phyloP scores from a whole-genome alignment of 2,329 filamentous ascomycete genomes.

The Colletotrichum eleusines region DNA sequence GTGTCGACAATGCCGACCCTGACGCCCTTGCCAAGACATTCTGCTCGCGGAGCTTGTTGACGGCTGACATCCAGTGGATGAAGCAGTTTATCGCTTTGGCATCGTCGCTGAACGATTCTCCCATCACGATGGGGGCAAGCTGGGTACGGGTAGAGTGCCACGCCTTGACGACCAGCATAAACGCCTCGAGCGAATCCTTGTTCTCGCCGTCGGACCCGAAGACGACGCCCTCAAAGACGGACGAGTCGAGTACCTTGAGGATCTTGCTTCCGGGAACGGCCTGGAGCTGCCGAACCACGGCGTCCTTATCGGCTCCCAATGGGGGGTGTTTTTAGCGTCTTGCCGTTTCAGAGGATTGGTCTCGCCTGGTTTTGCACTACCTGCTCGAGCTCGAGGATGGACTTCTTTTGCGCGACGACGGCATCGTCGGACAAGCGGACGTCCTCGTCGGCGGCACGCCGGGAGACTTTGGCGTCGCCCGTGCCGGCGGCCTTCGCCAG shows the following conservation, averaged over 20 bases:
- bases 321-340: background rate
- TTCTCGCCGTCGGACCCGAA: slow-evolving; percentile 41
- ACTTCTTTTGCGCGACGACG: slow-evolving; percentile 36
- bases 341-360: background rate
- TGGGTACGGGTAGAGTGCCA: slow-evolving; percentile 39
- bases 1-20: slow-evolving; percentile 56
- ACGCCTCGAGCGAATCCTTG: slow-evolving; percentile 41
- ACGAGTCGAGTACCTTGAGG: slow-evolving; percentile 44
- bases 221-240: slow-evolving; percentile 48
- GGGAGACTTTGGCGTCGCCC: slow-evolving; percentile 20
- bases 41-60: slow-evolving; percentile 53
- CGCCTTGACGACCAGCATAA: slow-evolving; percentile 35
- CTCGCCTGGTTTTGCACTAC: background rate
- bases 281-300: slow-evolving; percentile 34
- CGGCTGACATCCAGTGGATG: slow-evolving; percentile 54
- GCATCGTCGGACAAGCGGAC: slow-evolving; percentile 27
- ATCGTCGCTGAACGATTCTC: slow-evolving; percentile 34
- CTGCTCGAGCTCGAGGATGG: slow-evolving; percentile 38
- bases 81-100: slow-evolving; percentile 48
- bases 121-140: slow-evolving; percentile 31
- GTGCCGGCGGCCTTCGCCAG: slow-evolving; percentile 36
- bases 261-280: slow-evolving; percentile 29
- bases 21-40: slow-evolving; percentile 54
- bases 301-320: slow-evolving; percentile 37
- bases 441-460: slow-evolving; percentile 24